Evolutionary conservation across 2,329 filamentous ascomycete species (phyloP).

Genomic region (Colletotrichum sp.): DNA sequence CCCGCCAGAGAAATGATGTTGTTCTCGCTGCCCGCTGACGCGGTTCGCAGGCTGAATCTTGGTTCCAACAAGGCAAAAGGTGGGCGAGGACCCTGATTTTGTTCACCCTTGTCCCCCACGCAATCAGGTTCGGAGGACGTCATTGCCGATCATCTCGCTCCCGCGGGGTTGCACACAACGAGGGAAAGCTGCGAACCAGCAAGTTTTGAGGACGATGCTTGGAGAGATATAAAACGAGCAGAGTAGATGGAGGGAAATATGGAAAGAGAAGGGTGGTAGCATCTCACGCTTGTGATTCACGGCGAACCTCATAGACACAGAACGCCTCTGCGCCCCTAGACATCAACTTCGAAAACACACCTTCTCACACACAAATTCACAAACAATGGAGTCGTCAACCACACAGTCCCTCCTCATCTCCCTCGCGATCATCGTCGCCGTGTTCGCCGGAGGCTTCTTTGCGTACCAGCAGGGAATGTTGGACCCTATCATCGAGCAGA

Average conservation of each 20-base stretch:
- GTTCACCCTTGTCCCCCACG: not conserved
- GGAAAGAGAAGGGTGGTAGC: not conserved
- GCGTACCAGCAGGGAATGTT: slow-evolving; percentile 42
- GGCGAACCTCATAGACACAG: not conserved
- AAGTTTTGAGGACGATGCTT: not conserved
- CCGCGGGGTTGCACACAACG: not conserved
- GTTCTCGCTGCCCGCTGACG: slow-evolving; percentile 6
- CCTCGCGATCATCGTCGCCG: slow-evolving; percentile 28
- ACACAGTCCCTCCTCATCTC: slow-evolving; percentile 27
- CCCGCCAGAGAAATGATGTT: not conserved
- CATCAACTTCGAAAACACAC: not conserved
- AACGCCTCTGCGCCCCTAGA: not conserved
- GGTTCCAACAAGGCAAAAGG: not conserved
- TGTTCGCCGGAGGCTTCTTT: slow-evolving; percentile 34
- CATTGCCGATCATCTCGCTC: slow-evolving; percentile 10
- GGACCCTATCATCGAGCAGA: slow-evolving; percentile 41
- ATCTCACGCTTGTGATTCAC: not conserved
- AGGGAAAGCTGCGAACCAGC: not conserved
- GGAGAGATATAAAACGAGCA: not conserved
- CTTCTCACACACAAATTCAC: not conserved
- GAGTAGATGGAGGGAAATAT: not conserved
- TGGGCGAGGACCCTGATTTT: slow-evolving; percentile 12
- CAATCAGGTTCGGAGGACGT: not conserved
- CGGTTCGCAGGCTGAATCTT: not conserved
- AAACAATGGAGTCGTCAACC: slow-evolving; percentile 18